Evolutionary conservation across 805 yeast genomes (phyloP).

Genomic region (Yarrowia porcina): DNA sequence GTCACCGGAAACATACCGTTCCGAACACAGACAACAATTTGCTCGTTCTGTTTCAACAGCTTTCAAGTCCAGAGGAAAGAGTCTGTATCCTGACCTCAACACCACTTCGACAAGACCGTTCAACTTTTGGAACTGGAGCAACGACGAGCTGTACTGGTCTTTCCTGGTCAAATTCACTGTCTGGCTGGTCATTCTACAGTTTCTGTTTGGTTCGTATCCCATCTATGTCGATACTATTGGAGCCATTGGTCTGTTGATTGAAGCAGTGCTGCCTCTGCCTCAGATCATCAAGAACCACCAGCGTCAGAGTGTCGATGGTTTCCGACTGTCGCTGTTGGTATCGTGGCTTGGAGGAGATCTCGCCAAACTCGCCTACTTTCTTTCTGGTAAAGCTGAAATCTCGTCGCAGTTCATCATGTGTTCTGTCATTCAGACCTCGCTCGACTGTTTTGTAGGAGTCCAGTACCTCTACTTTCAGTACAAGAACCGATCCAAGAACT

Average conservation of each 20-base stretch:
- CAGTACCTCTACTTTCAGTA: conserved; percentile 29
- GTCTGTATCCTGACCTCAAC: background rate
- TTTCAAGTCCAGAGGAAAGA: conserved; percentile 12
- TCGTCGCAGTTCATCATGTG: conserved; percentile 35
- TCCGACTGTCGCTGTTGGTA: conserved; percentile 66
- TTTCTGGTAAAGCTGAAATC: conserved; percentile 26
- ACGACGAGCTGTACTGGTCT: conserved; percentile 56
- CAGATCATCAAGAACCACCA: conserved; percentile 72
- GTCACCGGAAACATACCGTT: background rate
- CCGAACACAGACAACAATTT: conserved; percentile 9
- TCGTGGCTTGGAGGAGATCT: conserved; percentile 91
- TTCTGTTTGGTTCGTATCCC: conserved; percentile 40
- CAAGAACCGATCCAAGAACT: background rate
- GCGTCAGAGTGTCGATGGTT: conserved; percentile 76
- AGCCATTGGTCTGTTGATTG: conserved; percentile 58
- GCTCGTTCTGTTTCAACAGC: conserved; percentile 2
- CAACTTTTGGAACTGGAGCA: conserved; percentile 85
- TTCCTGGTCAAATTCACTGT: conserved; percentile 51
- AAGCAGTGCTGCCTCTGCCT: conserved; percentile 40
- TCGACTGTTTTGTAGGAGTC: conserved; percentile 33
- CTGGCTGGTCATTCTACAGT: conserved; percentile 44
- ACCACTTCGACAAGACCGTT: conserved; percentile 41
- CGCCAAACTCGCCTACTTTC: conserved; percentile 46
- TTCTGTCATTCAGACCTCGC: conserved; percentile 31
- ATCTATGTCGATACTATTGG: conserved; percentile 54